Evolutionary conservation across 164 flowering plant genomes (phyloP).

Genomic region (Aristolochia californica): DNA sequence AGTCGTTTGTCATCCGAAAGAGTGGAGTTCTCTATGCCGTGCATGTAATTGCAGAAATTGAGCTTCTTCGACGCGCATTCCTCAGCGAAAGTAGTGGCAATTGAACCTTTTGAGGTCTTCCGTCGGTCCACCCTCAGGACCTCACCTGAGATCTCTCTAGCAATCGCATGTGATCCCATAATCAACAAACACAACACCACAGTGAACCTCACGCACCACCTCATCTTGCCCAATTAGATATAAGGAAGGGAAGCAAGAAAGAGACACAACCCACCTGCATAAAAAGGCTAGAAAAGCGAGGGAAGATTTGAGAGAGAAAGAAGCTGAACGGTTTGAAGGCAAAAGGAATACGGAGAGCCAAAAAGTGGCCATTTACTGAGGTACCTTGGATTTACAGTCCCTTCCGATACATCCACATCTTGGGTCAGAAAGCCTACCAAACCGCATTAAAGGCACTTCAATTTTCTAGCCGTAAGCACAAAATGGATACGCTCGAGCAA

Average conservation of each 20-base stretch:
- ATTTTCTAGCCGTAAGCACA: constrained; percentile 1
- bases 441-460: constrained; percentile 17
- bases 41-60: not conserved
- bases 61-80: constrained; percentile 10
- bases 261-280: constrained; percentile 10
- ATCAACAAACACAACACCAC: constrained; percentile 10
- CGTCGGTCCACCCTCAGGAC: not conserved
- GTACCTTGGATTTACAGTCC: constrained; percentile 15
- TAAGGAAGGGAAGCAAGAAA: constrained; percentile 1
- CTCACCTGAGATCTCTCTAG: constrained; percentile 8
- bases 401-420: constrained; percentile 20
- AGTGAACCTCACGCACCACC: constrained; percentile 1
- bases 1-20: constrained; percentile 18
- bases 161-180: constrained; percentile 5
- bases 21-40: not conserved
- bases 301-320: constrained; percentile 1
- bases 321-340: not conserved
- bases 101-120: not conserved
- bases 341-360: not conserved
- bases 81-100: not conserved
- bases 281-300: constrained; percentile 3
- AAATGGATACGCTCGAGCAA: not conserved
- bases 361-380: constrained; percentile 5
- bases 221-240: constrained; percentile 8
- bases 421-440: constrained; percentile 11